Base-by-base conservation (phyloP, 169 alveolate genomes). In the Blepharisma undulans region DNA sequence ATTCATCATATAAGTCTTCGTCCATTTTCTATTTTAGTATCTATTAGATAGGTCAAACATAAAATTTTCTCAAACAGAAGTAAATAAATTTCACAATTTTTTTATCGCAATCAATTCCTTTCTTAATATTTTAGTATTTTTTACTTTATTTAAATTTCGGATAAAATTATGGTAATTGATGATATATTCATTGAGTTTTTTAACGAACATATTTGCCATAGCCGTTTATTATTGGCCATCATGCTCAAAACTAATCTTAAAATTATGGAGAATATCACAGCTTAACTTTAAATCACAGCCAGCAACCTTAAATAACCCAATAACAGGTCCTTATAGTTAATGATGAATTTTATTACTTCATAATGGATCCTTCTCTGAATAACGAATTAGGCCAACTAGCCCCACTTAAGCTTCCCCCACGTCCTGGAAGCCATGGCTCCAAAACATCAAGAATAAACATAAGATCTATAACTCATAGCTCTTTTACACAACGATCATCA, bases 1-100 rank as follows among this genome's bases (percentile, higher is more conserved):
- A 99, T 95, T 99, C 99, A 89, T 99, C 99, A 94, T 99, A 99
- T 92, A 98, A 88, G 90, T 98, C 98, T 76, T 96, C 97, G 91
- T 95, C 97, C 96, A 94, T 94, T 84, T 91, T 91, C 66, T 48
- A 48, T 48, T 48, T 48, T 10, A 48, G 66, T 5, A 48, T 48
- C 66, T 48, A 12, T 48, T 5, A 5, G 14, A 48, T 48, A 3
- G 66, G n/a, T n/a, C 14, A 48, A 48, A 5, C 66, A 48, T 48
- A 36, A 36, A 5, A 36, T 36, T n/a, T n/a, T n/a, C n/a, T n/a
- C n/a, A n/a, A n/a, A n/a, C n/a, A n/a, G n/a, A n/a, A n/a, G n/a
- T n/a, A n/a, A n/a, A n/a, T n/a, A n/a, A n/a, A n/a, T n/a, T n/a
- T n/a, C n/a, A n/a, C n/a, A n/a, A n/a, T n/a, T n/a, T n/a, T n/a